Percentiles rank a stretch among this genome's conserved stretches.
Conservation (phyloP, 1,284 basidiomycete species). For the Rhodofomes roseus region DNA sequence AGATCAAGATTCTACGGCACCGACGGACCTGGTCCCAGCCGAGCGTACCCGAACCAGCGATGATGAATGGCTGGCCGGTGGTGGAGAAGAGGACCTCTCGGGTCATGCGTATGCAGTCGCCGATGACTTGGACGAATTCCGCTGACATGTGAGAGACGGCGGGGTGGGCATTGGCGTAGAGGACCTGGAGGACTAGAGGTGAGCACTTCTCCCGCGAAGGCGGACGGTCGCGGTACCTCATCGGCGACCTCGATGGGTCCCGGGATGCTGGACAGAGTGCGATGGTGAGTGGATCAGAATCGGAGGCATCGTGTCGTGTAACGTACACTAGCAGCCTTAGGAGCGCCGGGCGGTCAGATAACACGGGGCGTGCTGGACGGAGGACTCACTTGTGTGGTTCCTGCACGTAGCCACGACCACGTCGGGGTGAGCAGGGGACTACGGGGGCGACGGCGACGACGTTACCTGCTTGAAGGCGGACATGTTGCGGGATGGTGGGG, state of each 20-base stretch:
- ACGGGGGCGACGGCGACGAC: background rate
- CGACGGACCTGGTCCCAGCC: slow-evolving; percentile 81
- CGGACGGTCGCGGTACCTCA: slow-evolving; percentile 46
- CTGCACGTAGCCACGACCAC: slow-evolving; percentile 27
- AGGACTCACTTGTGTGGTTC: slow-evolving; percentile 62
- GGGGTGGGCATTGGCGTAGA: slow-evolving; percentile 84
- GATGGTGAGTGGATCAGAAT: background rate
- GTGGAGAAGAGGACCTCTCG: slow-evolving; percentile 78
- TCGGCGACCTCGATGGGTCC: slow-evolving; percentile 83
- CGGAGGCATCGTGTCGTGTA: background rate
- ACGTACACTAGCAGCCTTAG: slow-evolving; percentile 65
- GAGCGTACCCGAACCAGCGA: slow-evolving; percentile 92
- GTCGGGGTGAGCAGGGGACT: background rate
- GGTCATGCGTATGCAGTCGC: slow-evolving; percentile 85
- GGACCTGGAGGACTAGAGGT: slow-evolving; percentile 39
- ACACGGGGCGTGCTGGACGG: background rate
- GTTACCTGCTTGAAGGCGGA: slow-evolving; percentile 30
- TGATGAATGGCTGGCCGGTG: slow-evolving; percentile 82
- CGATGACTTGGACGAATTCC: slow-evolving; percentile 88
- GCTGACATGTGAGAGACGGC: slow-evolving; percentile 89
- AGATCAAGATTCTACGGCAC: background rate
- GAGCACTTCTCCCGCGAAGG: background rate
- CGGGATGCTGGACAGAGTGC: slow-evolving; percentile 52
- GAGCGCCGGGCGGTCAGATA: slow-evolving; percentile 10
- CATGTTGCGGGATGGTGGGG: slow-evolving; percentile 20